These are phyloP conservation scores for Suhomyces xylopsoci DNA, from an alignment of 805 yeast genomes.

Conservation along the genomic window DNA sequence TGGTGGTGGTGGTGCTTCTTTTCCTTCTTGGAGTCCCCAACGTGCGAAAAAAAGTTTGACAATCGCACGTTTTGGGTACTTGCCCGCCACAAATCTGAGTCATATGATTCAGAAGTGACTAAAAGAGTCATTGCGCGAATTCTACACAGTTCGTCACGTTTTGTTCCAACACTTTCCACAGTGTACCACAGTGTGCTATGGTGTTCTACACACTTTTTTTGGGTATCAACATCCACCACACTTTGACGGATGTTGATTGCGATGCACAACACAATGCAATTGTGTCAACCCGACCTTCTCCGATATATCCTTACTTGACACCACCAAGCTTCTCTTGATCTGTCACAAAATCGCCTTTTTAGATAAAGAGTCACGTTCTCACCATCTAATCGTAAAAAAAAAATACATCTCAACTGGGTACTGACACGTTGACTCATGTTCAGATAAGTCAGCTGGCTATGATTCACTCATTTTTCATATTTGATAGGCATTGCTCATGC, in stretches of 20 bases:
- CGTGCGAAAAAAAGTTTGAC: neutral
- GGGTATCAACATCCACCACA: neutral
- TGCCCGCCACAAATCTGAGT: neutral
- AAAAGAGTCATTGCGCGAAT: neutral
- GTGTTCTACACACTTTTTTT: neutral
- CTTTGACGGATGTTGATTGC: neutral
- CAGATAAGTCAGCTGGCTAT: constrained; percentile 32
- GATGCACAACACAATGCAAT: neutral
- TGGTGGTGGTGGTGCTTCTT: constrained; percentile 2
- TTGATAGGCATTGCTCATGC: constrained; percentile 89
- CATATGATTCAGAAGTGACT: neutral
- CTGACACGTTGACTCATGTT: constrained; percentile 14
- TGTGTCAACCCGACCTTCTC: neutral
- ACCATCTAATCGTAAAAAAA: neutral
- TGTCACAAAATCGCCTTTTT: neutral
- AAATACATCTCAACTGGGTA: neutral
- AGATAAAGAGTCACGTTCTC: neutral
- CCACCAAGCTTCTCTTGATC: neutral
- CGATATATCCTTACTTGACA: neutral
- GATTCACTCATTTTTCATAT: constrained; percentile 83
- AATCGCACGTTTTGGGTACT: neutral
- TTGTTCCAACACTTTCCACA: neutral
- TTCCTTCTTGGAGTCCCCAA: neutral
- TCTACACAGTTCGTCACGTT: neutral
- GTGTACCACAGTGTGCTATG: neutral